Base-by-base conservation (phyloP, 2,329 filamentous ascomycete species). In the Penicillium olsonii region DNA sequence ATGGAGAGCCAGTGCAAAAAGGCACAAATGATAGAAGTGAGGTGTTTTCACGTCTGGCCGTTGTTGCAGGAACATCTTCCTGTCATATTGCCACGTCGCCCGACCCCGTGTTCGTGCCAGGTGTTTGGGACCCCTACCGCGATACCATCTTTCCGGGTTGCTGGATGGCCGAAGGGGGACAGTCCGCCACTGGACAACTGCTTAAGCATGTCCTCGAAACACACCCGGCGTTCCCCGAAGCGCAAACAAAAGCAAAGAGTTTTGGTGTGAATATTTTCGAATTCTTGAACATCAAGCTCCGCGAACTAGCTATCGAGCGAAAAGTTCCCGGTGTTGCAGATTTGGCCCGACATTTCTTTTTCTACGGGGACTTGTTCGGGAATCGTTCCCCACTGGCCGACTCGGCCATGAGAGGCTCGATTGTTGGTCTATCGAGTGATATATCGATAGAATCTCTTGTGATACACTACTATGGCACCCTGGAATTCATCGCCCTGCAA, bases 151-250 rank as follows among this genome's bases (percentile, higher is more conserved):
- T 97, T 18, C 92, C 94, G 0, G 86, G 85, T 51, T 95, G 86
- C 75, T 99, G 94, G 94, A 89, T 99, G 82, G 91, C 94, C 14
- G 94, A 99, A 71, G 94, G 94, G 57, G 94, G 94, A 10, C 94
- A 99, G 72, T 96, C 90, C 20, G 94, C 94, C 4, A 99, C 94
- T 0, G 94, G 94, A 43, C 94, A 97, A 72, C 81, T 99, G 47
- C 79, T 99, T 41, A 92, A 94, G 66, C 90, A 97, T 73, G 87
- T 97, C 62, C 84, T 97, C 44, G 92, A 97, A 70, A 96, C 92
- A 1, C 94, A 99, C 67, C 90, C 92, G 2, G 92, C 92, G 2
- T 92, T 92, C 72, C 84, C 87, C 54, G 85, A 92, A 67, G 90
- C 90, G 12, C 73, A 84, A 55, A 87, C 88, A 2, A 80, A 91